Percentiles rank a stretch among this genome's conserved stretches.
These are phyloP conservation scores for Eucalyptus sp. DNA, from an alignment of 345 rosid species.

Conservation along the genomic window DNA sequence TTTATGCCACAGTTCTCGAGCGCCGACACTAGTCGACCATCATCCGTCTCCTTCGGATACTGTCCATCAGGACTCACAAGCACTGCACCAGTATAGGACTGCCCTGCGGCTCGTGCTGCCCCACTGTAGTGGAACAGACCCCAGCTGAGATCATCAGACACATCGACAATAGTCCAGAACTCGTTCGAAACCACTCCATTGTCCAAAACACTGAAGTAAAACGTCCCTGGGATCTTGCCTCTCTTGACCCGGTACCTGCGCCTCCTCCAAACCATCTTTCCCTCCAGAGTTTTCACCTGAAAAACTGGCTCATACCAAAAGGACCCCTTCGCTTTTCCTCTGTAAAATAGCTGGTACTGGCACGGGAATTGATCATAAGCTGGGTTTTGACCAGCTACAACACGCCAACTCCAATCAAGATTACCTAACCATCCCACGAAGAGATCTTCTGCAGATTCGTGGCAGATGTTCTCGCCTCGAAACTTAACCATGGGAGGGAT, in stretches of 20 bases:
- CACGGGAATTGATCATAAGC: conserved; percentile 96
- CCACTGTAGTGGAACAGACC: conserved; percentile 83
- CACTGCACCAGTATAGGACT: conserved; percentile 88
- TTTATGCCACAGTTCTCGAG: conserved; percentile 73
- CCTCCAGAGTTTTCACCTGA: conserved; percentile 75
- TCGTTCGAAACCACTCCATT: conserved; percentile 92
- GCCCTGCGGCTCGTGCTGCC: conserved; percentile 91
- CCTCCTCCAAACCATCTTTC: conserved; percentile 71
- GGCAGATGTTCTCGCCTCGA: conserved; percentile 42
- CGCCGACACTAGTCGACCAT: conserved; percentile 26
- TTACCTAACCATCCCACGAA: conserved; percentile 86
- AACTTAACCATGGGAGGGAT: conserved; percentile 65
- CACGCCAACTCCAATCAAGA: conserved; percentile 93
- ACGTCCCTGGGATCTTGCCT: conserved; percentile 57
- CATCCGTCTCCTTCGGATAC: conserved; percentile 42
- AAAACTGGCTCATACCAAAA: conserved; percentile 96
- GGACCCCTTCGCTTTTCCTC: conserved; percentile 85
- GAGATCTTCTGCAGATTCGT: conserved; percentile 72
- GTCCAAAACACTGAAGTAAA: conserved; percentile 75
- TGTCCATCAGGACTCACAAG: conserved; percentile 77
- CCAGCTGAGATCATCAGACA: conserved; percentile 80
- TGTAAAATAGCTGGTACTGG: conserved; percentile 83
- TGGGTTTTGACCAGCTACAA: conserved; percentile 88
- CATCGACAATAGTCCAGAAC: conserved; percentile 83
- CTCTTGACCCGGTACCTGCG: conserved; percentile 77